Conservation (phyloP, 2,329 filamentous ascomycete genomes). For the Fusarium oxysporum region DNA sequence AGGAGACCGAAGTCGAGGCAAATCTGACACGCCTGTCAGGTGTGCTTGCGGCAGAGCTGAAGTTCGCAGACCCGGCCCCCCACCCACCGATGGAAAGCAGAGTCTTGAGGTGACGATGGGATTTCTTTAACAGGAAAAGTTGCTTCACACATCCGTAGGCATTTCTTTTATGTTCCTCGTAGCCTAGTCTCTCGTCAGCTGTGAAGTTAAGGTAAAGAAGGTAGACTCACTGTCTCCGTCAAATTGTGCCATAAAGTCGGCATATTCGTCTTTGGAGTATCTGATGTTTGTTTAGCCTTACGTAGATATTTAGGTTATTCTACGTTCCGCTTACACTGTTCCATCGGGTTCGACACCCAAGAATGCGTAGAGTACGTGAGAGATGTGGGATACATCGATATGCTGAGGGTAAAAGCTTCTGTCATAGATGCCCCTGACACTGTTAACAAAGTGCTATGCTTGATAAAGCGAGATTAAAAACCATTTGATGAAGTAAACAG, state of each 20-base stretch:
- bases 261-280: conserved; percentile 74
- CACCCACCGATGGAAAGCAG: conserved; percentile 33
- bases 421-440: conserved; percentile 22
- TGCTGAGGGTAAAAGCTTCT: conserved; percentile 46
- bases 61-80: conserved; percentile 29
- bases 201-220: not conserved
- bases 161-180: conserved; percentile 13
- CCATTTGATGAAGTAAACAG: conserved; percentile 33
- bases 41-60: conserved; percentile 26
- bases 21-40: conserved; percentile 22
- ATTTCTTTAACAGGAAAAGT: conserved; percentile 31
- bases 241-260: conserved; percentile 79
- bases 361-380: conserved; percentile 84
- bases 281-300: conserved; percentile 47
- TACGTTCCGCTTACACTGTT: conserved; percentile 67
- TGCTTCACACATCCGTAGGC: conserved; percentile 36
- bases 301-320: too few species aligned
- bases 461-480: conserved; percentile 48
- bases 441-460: conserved; percentile 53
- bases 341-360: conserved; percentile 79
- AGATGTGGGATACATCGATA: conserved; percentile 64
- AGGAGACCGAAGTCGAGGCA: conserved; percentile 21
- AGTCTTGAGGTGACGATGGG: conserved; percentile 30
- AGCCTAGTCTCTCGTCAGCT: conserved; percentile 9
- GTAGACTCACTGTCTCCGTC: conserved; percentile 62